phyloP scores from a whole-genome alignment of 2,329 filamentous ascomycete genomes.

The Botrytis aclada region DNA sequence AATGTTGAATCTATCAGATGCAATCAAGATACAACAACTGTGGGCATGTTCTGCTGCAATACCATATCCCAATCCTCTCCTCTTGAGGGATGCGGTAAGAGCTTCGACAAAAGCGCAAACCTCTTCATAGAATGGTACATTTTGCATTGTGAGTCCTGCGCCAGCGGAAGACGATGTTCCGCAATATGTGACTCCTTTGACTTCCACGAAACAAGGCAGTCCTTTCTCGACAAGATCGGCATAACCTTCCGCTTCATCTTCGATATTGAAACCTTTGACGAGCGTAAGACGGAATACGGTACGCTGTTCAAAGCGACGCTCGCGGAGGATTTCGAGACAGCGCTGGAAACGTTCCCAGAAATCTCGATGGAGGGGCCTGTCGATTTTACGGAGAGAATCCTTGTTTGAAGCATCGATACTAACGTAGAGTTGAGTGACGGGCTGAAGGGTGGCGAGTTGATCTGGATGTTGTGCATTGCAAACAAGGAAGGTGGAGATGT shows the following conservation, averaged over 20 bases:
- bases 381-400: slow-evolving; percentile 82
- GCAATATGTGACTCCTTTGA: slow-evolving; percentile 97
- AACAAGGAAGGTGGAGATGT: slow-evolving; percentile 90
- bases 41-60: slow-evolving; percentile 95
- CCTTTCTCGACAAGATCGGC: slow-evolving; percentile 83
- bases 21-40: slow-evolving; percentile 87
- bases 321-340: slow-evolving; percentile 84
- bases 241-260: slow-evolving; percentile 88
- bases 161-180: slow-evolving; percentile 81
- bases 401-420: slow-evolving; percentile 92
- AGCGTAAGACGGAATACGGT: slow-evolving; percentile 94
- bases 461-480: slow-evolving; percentile 97
- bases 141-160: slow-evolving; percentile 91
- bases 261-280: slow-evolving; percentile 97
- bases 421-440: slow-evolving; percentile 93
- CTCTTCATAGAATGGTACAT: slow-evolving; percentile 94
- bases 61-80: slow-evolving; percentile 75
- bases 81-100: slow-evolving; percentile 65
- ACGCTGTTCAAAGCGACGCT: slow-evolving; percentile 78
- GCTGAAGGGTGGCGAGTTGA: slow-evolving; percentile 75
- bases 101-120: slow-evolving; percentile 78
- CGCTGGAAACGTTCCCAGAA: slow-evolving; percentile 96
- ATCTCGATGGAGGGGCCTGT: slow-evolving; percentile 87
- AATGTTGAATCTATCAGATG: slow-evolving; percentile 73
- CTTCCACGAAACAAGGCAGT: slow-evolving; percentile 86